Conservation (phyloP, 225 moss, liverwort and hornwort species). For the Polytrichum formosum region DNA sequence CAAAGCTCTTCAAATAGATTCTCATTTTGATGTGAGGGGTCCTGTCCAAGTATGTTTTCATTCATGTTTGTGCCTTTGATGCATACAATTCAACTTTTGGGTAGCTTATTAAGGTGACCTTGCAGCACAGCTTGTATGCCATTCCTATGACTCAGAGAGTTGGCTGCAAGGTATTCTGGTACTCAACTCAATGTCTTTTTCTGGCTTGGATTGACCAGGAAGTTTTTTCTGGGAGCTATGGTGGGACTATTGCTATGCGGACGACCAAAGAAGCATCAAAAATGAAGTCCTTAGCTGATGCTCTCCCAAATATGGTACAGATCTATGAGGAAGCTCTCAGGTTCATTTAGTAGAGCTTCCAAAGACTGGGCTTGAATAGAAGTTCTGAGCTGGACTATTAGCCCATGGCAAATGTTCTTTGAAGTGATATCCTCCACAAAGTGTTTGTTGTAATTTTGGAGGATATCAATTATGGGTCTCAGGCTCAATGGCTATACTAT, state of each 20-base stretch:
- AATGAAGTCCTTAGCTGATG: neutral
- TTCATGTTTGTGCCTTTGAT: neutral
- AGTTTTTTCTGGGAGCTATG: neutral
- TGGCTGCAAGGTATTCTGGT: neutral
- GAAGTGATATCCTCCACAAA: too few relatives aligned
- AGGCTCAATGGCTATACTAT: too few relatives aligned
- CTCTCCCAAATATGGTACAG: constrained; percentile 5
- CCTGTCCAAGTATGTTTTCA: too few relatives aligned
- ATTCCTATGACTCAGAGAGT: neutral
- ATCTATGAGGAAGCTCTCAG: too few relatives aligned
- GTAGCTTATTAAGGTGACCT: neutral
- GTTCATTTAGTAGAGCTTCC: too few relatives aligned
- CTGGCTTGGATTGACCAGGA: neutral
- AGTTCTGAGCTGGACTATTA: too few relatives aligned
- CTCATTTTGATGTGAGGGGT: too few relatives aligned
- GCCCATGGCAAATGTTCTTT: too few relatives aligned
- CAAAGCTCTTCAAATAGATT: too few relatives aligned
- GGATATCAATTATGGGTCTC: too few relatives aligned
- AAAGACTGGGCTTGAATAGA: too few relatives aligned
- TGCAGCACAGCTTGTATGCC: neutral
- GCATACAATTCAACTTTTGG: neutral
- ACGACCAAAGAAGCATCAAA: neutral
- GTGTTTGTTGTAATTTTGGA: too few relatives aligned
- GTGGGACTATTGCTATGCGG: constrained; percentile 1
- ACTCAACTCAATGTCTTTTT: neutral